These are phyloP conservation scores for Kodamaea arcana DNA, from an alignment of 1,139 yeast species.

Conservation along the genomic window DNA sequence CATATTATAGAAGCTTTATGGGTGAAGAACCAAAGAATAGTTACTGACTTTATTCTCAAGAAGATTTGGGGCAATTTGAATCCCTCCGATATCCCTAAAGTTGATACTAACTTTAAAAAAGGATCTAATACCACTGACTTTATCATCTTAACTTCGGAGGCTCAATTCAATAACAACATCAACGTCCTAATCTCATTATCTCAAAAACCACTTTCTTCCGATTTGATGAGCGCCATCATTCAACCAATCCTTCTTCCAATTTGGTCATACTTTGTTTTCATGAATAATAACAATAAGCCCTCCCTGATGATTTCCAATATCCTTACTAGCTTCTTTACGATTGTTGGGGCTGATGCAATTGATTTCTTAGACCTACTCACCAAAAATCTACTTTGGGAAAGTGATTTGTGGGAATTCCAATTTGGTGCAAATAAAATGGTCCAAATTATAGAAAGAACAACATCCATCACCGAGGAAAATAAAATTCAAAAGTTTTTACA, in stretches of 20 bases:
- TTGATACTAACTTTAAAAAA: background rate
- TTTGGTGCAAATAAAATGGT: slow-evolving; percentile 55
- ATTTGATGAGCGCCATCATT: slow-evolving; percentile 41
- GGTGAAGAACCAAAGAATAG: slow-evolving; percentile 47
- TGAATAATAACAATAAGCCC: slow-evolving; percentile 35
- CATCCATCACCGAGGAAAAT: slow-evolving; percentile 15
- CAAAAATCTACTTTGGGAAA: slow-evolving; percentile 41
- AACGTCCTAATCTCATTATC: slow-evolving; percentile 63
- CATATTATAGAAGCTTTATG: slow-evolving; percentile 54
- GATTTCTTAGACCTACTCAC: slow-evolving; percentile 34
- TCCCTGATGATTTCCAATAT: slow-evolving; percentile 44
- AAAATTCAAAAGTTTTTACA: slow-evolving; percentile 31
- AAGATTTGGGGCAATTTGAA: slow-evolving; percentile 43
- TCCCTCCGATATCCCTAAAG: slow-evolving; percentile 20
- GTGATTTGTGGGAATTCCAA: slow-evolving; percentile 48
- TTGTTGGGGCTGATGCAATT: slow-evolving; percentile 21
- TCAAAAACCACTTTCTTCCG: slow-evolving; percentile 44
- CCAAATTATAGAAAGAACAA: slow-evolving; percentile 34
- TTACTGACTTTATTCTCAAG: slow-evolving; percentile 55
- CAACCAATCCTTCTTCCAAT: slow-evolving; percentile 43
- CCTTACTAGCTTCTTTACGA: slow-evolving; percentile 44
- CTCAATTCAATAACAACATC: slow-evolving; percentile 55
- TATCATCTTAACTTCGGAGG: slow-evolving; percentile 37
- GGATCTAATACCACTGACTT: background rate
- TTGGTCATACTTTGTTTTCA: slow-evolving; percentile 62